Evolutionary conservation across 208 protist species (phyloP), one percentile per base, ranked within the genome.

Genomic region (Leishmania mexicana): DNA sequence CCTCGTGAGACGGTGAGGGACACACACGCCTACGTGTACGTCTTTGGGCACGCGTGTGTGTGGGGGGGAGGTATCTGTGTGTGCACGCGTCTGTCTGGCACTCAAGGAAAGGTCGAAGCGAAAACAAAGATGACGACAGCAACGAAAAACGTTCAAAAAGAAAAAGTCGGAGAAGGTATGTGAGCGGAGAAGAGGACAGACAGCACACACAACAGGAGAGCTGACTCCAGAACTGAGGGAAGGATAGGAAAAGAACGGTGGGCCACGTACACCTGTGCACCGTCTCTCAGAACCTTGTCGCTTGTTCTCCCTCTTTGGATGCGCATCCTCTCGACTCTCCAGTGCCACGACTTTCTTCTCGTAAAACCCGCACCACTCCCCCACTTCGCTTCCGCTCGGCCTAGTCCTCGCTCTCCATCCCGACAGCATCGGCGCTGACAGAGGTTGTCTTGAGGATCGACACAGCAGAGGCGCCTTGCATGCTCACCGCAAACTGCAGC

Each of bases 401-500:
- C 70, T 83, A 84, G 42, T 78, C 67, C 28, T 82, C 80, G 53
- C 15, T 45, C 71, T 81, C 74, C 84, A 65, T 75, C 62, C 49
- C 67, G 6, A 71, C 68, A 10, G 71, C 77, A 13, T 87, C 81
- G 11, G 84, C 49, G 38, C 73, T 84, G 40, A 84, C 78, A 5
- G 84, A 87, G 38, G 40, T 76, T 1, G 84, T 70, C n/a, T 76
- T 80, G 53, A 90, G 80, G 47, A 97, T 92, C 21, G 83, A 88
- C 42, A 96, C 90, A 10, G 87, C 76, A 3, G 94, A 96, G n/a
- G 83, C 78, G 17, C 93, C 94, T 68, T 93, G 89, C 81, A 97
- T 86, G 82, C 94, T 96, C 58, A 93, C 92, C 0, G 94, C 94
- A 75, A 96, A 96, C 78, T 94, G 93, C 51, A 97, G 80, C 35